phyloP scores from a whole-genome alignment of 768 basidiomycete genomes.

The Tylopilus intermedius region DNA sequence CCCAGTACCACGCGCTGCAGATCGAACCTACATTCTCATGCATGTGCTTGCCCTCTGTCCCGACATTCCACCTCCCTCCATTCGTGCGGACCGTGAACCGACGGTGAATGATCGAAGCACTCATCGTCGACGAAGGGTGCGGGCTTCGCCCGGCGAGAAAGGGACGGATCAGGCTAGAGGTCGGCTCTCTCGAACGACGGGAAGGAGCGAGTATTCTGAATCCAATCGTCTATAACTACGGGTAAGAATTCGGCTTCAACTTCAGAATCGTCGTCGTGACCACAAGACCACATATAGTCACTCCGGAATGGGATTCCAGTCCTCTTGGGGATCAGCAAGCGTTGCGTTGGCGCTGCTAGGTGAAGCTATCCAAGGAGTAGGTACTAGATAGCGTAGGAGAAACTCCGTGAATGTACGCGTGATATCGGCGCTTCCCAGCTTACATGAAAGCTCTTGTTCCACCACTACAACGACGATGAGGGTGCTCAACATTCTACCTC shows the following conservation, averaged over 20 bases:
- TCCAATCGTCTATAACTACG: slow-evolving; percentile 61
- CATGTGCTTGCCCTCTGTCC: slow-evolving; percentile 49
- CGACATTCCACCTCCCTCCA: slow-evolving; percentile 52
- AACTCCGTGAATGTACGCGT: neutral
- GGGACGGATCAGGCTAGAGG: slow-evolving; percentile 61
- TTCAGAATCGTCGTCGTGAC: neutral
- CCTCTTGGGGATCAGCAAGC: slow-evolving; percentile 61
- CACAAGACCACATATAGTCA: slow-evolving; percentile 37
- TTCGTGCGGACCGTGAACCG: slow-evolving; percentile 42
- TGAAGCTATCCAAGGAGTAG: slow-evolving; percentile 27
- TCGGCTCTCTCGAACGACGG: slow-evolving; percentile 35
- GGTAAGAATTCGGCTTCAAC: slow-evolving; percentile 35
- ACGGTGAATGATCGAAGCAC: slow-evolving; percentile 47
- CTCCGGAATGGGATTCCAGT: slow-evolving; percentile 58
- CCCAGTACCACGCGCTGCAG: slow-evolving; percentile 59
- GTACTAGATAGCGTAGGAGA: neutral
- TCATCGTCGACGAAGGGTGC: slow-evolving; percentile 49
- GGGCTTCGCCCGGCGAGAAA: slow-evolving; percentile 66
- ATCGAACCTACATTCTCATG: slow-evolving; percentile 53
- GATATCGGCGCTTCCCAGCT: neutral
- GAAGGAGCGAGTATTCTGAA: slow-evolving; percentile 26
- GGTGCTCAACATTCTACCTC: slow-evolving; percentile 30
- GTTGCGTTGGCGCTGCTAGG: slow-evolving; percentile 46
- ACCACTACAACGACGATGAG: slow-evolving; percentile 34
- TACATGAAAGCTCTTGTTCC: too few species aligned